Conservation (phyloP, 805 yeast genomes). For the Scheffersomyces lignosus region DNA sequence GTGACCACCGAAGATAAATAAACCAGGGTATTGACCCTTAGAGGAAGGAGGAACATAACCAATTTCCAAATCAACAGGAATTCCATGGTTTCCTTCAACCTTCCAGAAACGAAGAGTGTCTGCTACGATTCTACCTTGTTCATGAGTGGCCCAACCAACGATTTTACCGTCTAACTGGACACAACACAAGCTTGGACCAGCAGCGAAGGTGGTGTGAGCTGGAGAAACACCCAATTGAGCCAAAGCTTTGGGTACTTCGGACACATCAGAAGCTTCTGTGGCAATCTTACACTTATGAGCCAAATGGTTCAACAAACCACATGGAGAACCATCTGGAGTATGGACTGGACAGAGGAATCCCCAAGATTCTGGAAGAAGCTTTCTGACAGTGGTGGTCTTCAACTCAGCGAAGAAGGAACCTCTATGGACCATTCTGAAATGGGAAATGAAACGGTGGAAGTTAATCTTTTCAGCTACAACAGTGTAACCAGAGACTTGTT, state of each 20-base stretch:
- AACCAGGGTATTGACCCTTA: constrained; percentile 97
- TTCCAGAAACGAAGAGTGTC: constrained; percentile 92
- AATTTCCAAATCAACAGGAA: constrained; percentile 85
- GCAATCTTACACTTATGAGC: constrained; percentile 92
- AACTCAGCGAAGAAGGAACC: constrained; percentile 98
- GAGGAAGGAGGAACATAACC: constrained; percentile 96
- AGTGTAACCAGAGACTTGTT: constrained; percentile 96
- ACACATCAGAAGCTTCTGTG: constrained; percentile 72
- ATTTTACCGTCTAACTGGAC: constrained; percentile 92
- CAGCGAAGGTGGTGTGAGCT: constrained; percentile 71
- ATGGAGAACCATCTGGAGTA: constrained; percentile 99
- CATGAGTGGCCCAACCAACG: constrained; percentile 92
- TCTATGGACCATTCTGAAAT: constrained; percentile 99
- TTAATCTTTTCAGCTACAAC: constrained; percentile 98
- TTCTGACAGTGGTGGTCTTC: constrained; percentile 96
- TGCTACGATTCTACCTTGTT: constrained; percentile 81
- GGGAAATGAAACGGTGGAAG: constrained; percentile 95
- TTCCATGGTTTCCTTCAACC: constrained; percentile 72
- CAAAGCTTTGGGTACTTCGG: constrained; percentile 65
- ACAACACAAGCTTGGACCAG: constrained; percentile 87
- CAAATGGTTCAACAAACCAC: constrained; percentile 96
- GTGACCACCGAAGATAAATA: constrained; percentile 85
- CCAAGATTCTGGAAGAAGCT: constrained; percentile 96
- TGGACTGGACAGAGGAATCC: constrained; percentile 99
- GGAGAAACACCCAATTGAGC: constrained; percentile 79